Evolutionary conservation across 768 basidiomycete genomes (phyloP).

Genomic region (Lentinula guzmanii): DNA sequence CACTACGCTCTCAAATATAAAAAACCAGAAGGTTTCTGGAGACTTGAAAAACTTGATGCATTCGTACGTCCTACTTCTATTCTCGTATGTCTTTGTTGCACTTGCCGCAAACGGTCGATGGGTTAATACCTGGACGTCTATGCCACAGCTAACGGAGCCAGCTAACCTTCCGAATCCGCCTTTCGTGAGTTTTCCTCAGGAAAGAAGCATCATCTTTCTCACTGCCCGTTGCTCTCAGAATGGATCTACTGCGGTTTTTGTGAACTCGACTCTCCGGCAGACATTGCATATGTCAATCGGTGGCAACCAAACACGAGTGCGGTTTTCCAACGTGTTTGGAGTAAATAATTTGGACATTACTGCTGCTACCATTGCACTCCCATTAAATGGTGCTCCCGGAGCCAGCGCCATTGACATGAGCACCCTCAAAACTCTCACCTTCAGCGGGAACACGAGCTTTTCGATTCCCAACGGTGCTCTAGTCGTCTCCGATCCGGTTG

Average conservation of each 20-base stretch:
- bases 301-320: conserved; percentile 33
- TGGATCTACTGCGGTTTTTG: conserved; percentile 27
- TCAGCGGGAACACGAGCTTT: conserved; percentile 35
- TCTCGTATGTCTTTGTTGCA: conserved; percentile 5
- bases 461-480: conserved; percentile 37
- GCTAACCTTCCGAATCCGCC: conserved; percentile 29
- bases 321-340: conserved; percentile 45
- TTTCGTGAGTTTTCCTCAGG: conserved; percentile 14
- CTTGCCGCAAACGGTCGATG: neutral
- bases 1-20: neutral
- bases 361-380: conserved; percentile 36
- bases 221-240: conserved; percentile 10
- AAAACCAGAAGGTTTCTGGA: neutral
- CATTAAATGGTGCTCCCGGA: conserved; percentile 29
- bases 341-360: conserved; percentile 34
- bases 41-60: neutral
- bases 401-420: conserved; percentile 25
- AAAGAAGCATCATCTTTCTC: neutral
- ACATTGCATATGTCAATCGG: conserved; percentile 38
- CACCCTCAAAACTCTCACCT: conserved; percentile 32
- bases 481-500: conserved; percentile 39
- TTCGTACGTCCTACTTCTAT: neutral
- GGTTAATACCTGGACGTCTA: conserved; percentile 19
- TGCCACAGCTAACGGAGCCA: conserved; percentile 34
- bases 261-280: conserved; percentile 42